Evolutionary conservation across 2,329 filamentous ascomycete genomes (phyloP).

Genomic region (Dendryphion nanum): DNA sequence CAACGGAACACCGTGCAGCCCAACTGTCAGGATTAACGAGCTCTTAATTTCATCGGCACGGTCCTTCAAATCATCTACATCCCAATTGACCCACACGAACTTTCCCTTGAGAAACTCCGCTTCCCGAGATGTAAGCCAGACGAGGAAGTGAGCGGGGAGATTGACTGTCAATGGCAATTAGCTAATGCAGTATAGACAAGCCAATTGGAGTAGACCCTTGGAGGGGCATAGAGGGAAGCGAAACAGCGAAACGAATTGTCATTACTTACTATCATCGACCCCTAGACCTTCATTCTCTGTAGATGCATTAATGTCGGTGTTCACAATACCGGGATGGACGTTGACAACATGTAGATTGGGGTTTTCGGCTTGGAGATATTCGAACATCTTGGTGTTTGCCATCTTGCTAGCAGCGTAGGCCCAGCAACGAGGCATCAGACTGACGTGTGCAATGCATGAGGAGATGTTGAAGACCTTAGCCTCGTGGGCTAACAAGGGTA

Average conservation of each 20-base stretch:
- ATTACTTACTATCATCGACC: constrained; percentile 13
- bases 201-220: constrained; percentile 4
- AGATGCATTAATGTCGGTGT: constrained; percentile 30
- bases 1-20: constrained; percentile 10
- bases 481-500: constrained; percentile 6
- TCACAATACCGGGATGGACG: constrained; percentile 41
- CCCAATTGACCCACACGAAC: constrained; percentile 27
- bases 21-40: constrained; percentile 7
- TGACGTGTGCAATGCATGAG: constrained; percentile 8
- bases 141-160: constrained; percentile 18
- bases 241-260: constrained; percentile 1
- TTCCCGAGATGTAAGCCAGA: constrained; percentile 29
- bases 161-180: constrained; percentile 7
- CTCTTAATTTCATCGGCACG: constrained; percentile 9
- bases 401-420: constrained; percentile 34
- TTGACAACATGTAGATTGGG: neutral
- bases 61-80: constrained; percentile 29
- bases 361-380: constrained; percentile 38
- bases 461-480: constrained; percentile 13
- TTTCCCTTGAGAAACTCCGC: constrained; percentile 13
- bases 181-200: neutral
- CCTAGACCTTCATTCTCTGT: neutral
- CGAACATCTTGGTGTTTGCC: constrained; percentile 27
- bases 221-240: constrained; percentile 3
- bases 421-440: constrained; percentile 5